Percentiles rank a stretch among this genome's conserved stretches.
phyloP scores from a whole-genome alignment of 441 rosid genomes.

The Aleurites moluccanus region DNA sequence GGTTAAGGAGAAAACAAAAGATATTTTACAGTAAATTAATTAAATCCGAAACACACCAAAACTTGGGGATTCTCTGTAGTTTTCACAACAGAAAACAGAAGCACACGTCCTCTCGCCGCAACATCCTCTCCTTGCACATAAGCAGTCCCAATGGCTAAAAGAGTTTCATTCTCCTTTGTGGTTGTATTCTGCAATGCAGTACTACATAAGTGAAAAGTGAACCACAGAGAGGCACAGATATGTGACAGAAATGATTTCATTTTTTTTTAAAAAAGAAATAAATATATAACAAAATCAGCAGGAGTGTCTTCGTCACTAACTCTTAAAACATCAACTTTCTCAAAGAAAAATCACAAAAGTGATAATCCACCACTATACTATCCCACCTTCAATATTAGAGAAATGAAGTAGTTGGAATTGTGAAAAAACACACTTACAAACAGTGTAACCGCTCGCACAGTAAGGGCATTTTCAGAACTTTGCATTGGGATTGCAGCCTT shows the following conservation, averaged over 20 bases:
- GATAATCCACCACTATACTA: background rate
- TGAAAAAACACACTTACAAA: constrained; percentile 61
- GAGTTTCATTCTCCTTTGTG: constrained; percentile 83
- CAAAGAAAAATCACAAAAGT: background rate
- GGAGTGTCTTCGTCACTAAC: background rate
- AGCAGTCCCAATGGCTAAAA: constrained; percentile 95
- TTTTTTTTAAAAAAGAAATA: background rate
- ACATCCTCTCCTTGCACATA: constrained; percentile 99
- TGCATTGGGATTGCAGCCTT: constrained; percentile 97
- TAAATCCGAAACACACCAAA: constrained; percentile 47
- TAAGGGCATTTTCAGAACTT: constrained; percentile 89
- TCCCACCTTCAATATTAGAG: constrained; percentile 20
- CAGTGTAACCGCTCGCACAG: constrained; percentile 88
- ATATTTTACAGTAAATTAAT: background rate
- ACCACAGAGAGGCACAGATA: background rate
- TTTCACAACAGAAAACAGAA: constrained; percentile 76
- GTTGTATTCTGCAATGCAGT: constrained; percentile 64
- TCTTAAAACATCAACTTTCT: background rate
- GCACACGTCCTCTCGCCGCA: constrained; percentile 95
- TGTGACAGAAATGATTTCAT: background rate
- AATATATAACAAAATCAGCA: background rate
- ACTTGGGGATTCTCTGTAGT: constrained; percentile 63
- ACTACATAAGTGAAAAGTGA: constrained; percentile 24
- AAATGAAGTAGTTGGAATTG: constrained; percentile 12
- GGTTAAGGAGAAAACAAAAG: background rate